Conservation (phyloP, 108 stramenopile genomes). For the Mayamaea pseudoterrestris region DNA sequence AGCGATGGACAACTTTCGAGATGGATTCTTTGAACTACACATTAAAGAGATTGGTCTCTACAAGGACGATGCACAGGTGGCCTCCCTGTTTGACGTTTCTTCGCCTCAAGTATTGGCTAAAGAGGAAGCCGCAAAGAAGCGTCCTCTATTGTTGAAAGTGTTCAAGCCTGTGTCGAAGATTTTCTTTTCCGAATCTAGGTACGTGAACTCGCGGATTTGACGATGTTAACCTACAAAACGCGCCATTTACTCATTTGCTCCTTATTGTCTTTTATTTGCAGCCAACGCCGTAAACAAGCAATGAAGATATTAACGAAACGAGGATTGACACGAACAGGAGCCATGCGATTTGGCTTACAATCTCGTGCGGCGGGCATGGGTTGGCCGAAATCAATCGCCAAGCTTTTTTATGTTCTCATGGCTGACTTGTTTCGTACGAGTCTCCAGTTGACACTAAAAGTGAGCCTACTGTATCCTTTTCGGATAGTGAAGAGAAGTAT, state of each 20-base stretch:
- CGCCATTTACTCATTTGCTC: background rate
- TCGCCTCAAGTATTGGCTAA: conserved; percentile 34
- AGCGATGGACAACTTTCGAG: conserved; percentile 52
- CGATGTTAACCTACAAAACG: background rate
- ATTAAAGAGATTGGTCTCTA: conserved; percentile 57
- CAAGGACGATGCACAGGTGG: conserved; percentile 1
- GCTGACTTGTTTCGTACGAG: conserved; percentile 11
- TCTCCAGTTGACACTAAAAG: too few relatives aligned
- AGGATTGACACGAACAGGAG: conserved; percentile 21
- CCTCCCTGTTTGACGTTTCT: background rate
- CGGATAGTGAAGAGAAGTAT: too few relatives aligned
- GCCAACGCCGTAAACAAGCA: conserved; percentile 51
- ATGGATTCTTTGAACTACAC: conserved; percentile 66
- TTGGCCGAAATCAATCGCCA: conserved; percentile 14
- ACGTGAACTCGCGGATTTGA: background rate
- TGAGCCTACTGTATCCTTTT: too few relatives aligned
- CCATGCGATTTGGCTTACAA: conserved; percentile 42
- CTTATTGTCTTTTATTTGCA: conserved; percentile 2
- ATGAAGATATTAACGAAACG: conserved; percentile 49
- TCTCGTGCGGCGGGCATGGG: conserved; percentile 25
- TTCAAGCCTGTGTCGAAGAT: conserved; percentile 43
- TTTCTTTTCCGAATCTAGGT: conserved; percentile 54
- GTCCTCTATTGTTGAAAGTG: conserved; percentile 43
- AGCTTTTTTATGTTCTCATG: conserved; percentile 23
- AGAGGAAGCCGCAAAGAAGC: conserved; percentile 36